Conservation (phyloP, 116 monocot species). For the Dioscorea cayenensis region DNA sequence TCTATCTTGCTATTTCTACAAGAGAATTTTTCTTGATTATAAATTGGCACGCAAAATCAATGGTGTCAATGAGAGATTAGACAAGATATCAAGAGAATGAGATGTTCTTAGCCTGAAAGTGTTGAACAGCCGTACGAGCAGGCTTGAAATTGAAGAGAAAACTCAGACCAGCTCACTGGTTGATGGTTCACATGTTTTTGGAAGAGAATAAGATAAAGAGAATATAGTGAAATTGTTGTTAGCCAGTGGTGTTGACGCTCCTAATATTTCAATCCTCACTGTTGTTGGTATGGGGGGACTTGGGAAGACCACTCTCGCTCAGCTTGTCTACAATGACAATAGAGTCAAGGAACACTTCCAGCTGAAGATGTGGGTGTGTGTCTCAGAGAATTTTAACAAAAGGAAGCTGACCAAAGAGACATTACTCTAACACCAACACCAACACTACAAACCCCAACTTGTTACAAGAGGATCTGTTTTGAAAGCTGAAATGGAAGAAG, state of each 20-base stretch:
- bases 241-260: neutral
- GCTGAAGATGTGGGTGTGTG: conserved; percentile 18
- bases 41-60: neutral
- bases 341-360: conserved; percentile 9
- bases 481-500: conserved; percentile 18
- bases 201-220: conserved; percentile 39
- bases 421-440: conserved; percentile 4
- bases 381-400: conserved; percentile 15
- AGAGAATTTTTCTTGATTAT: neutral
- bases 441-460: conserved; percentile 37
- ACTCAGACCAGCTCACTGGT: conserved; percentile 29
- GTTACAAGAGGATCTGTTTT: conserved; percentile 28
- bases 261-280: neutral
- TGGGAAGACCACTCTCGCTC: conserved; percentile 20
- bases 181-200: conserved; percentile 22
- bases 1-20: neutral
- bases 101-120: conserved; percentile 21
- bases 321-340: conserved; percentile 16
- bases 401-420: conserved; percentile 24
- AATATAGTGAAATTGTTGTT: conserved; percentile 10
- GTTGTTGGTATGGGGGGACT: conserved; percentile 17
- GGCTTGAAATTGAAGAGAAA: conserved; percentile 10
- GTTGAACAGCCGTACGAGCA: conserved; percentile 3
- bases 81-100: conserved; percentile 3
- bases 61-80: conserved; percentile 1